These are phyloP conservation scores for Annona cherimola DNA, from an alignment of 164 flowering plant species.

Conservation along the genomic window DNA sequence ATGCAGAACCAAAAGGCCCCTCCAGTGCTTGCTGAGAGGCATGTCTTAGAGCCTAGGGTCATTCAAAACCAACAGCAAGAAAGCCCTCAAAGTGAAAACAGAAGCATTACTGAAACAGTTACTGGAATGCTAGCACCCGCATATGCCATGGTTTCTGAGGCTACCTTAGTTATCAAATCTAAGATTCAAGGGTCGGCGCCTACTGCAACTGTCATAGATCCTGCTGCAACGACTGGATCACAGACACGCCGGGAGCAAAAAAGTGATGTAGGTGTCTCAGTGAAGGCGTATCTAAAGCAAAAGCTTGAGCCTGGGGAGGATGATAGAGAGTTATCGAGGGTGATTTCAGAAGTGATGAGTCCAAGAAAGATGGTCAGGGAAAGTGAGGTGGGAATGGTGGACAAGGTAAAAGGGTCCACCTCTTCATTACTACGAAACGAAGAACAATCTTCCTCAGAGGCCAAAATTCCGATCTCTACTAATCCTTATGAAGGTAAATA, in stretches of 20 bases:
- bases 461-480: neutral
- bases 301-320: slow-evolving; percentile 75
- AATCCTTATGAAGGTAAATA: slow-evolving; percentile 1
- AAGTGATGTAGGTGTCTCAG: slow-evolving; percentile 60
- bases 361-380: slow-evolving; percentile 32
- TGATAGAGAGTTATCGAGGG: slow-evolving; percentile 65
- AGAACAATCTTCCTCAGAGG: slow-evolving; percentile 10
- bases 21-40: slow-evolving; percentile 6
- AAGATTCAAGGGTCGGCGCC: slow-evolving; percentile 37
- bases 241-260: slow-evolving; percentile 6
- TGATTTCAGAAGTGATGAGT: slow-evolving; percentile 58
- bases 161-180: slow-evolving; percentile 31
- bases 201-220: neutral
- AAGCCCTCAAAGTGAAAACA: slow-evolving; percentile 1
- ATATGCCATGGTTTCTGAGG: slow-evolving; percentile 31
- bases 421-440: slow-evolving; percentile 35
- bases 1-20: slow-evolving; percentile 24
- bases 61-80: neutral
- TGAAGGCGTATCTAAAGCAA: slow-evolving; percentile 55
- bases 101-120: slow-evolving; percentile 27
- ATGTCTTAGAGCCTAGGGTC: neutral
- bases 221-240: slow-evolving; percentile 6
- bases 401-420: slow-evolving; percentile 52
- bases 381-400: slow-evolving; percentile 39
- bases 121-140: slow-evolving; percentile 42